Evolutionary conservation across 176 grass and related monocot species (phyloP), one percentile per base, ranked within the genome.

Genomic region (Triticum urartu): DNA sequence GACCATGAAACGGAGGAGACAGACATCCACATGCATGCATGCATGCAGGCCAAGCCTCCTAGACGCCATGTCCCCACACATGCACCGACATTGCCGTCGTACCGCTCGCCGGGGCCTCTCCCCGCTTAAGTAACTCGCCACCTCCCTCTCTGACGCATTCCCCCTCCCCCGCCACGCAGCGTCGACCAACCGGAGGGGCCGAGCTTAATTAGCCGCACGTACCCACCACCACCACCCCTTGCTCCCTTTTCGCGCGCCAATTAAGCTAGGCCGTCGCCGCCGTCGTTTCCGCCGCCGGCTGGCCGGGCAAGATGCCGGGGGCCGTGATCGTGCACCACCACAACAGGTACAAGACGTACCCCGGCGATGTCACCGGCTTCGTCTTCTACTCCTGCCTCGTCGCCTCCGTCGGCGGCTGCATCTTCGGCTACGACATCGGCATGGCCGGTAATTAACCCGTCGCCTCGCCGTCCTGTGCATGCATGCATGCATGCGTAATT

Each of bases 381-480:
- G 82, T 88, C 82, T 32, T 91, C 89, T 84, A 85, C 86, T 47
- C 86, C 28, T 88, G 89, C 54, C 40, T 91, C 81, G 52, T 91
- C 71, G 89, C 89, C 70, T 91, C 86, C 33, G 69, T 87, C 82
- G 86, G 86, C 28, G 89, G 86, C 32, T 87, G 86, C 89, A 88
- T 85, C 71, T 91, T 91, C 81, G 89, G 89, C 70, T 91, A 91
- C 17, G 89, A 91, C 82, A 91, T 91, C 32, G 86, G 86, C 22
- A 77, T 91, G 39, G 77, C 86, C 17, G 83, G 89, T 91, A 14
- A 64, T 13, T 10, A 18, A 30, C 5, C 71, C 38, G n/a, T 74
- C 35, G 11, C 26, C 4, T 15, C 7, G 33, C 8, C 17, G 47
- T 11, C 48, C 3, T 52, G 3, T 52, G 17, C 21, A 9, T 56